Base-by-base conservation (phyloP, 2,329 filamentous ascomycete species). In the Raffaelea ambrosiae region DNA sequence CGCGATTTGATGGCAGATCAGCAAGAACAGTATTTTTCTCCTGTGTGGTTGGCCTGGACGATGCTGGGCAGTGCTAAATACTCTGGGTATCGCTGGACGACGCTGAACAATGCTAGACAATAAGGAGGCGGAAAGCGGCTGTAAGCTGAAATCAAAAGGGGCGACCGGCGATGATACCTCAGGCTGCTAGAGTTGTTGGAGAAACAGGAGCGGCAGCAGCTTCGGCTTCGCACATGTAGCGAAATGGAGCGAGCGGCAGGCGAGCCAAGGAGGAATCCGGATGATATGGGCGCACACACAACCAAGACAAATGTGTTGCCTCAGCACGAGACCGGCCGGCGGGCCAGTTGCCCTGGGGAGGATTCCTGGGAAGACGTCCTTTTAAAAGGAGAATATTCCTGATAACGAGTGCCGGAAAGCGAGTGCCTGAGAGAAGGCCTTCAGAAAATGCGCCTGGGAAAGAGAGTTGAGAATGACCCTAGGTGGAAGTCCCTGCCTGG, bases 1-100 rank as follows among this genome's bases (percentile, higher is more conserved):
- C 44, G 53, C 26, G 39, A 54, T 50, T 44, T 48, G 35, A 49
- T 19, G 44, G 45, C 43, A 51, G 39, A 50, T 48, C 38, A 51
- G 55, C 38, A 35, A n/a, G 19, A 38, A 26, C 26, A 13, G 26
- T 29, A 13, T 29, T 29, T 13, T 13, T 29, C 13, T 29, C 13
- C 26, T 29, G 13, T 7, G 13, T 29, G 26, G 26, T 13, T 13
- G 7, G 26, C 13, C 26, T 29, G 26, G 13, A 29, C 7, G 26
- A 13, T 13, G 13, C 7, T 29, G 26, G 13, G 26, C 13, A 13
- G 7, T 13, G 26, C 26, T 29, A 13, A 13, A 29, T 13, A 13
- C 13, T 29, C 26, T 29, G 26, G 26, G 13, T 13, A 13, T 29
- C 13, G 26, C 26, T 29, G 26, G 13, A 7, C 26, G 26, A 29